phyloP scores from a whole-genome alignment of 176 grass and related monocot species.

The Alloteropsis semialata region DNA sequence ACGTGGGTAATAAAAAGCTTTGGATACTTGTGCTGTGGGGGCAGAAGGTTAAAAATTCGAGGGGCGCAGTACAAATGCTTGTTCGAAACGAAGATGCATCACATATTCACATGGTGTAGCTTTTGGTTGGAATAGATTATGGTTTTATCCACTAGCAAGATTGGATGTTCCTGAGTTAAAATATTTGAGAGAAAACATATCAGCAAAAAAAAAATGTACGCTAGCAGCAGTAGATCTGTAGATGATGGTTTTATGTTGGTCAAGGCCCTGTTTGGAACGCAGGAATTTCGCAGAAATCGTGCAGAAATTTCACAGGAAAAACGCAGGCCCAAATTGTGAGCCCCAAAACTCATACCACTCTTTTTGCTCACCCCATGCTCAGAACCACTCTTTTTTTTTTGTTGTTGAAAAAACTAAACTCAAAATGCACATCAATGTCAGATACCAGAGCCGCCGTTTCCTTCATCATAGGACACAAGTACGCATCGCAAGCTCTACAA shows the following conservation, averaged over 20 bases:
- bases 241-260: too few relatives aligned
- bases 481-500: neutral
- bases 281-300: too few relatives aligned
- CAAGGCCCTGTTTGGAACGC: too few relatives aligned
- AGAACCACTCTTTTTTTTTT: neutral
- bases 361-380: neutral
- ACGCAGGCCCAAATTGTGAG: too few relatives aligned
- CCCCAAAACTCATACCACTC: too few relatives aligned
- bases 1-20: too few relatives aligned
- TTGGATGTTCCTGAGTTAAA: too few relatives aligned
- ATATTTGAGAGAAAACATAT: too few relatives aligned
- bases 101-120: neutral
- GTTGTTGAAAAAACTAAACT: neutral
- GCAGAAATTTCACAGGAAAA: too few relatives aligned
- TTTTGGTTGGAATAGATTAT: neutral
- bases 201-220: too few relatives aligned
- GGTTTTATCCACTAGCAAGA: too few relatives aligned
- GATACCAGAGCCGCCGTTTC: neutral
- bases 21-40: neutral
- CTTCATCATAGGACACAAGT: neutral
- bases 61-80: neutral
- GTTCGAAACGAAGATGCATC: neutral
- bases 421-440: neutral
- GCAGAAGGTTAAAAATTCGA: neutral
- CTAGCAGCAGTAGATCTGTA: too few relatives aligned